These are phyloP conservation scores for Ceratobasidium sp. DNA, from an alignment of 1,284 basidiomycete species.

Conservation along the genomic window DNA sequence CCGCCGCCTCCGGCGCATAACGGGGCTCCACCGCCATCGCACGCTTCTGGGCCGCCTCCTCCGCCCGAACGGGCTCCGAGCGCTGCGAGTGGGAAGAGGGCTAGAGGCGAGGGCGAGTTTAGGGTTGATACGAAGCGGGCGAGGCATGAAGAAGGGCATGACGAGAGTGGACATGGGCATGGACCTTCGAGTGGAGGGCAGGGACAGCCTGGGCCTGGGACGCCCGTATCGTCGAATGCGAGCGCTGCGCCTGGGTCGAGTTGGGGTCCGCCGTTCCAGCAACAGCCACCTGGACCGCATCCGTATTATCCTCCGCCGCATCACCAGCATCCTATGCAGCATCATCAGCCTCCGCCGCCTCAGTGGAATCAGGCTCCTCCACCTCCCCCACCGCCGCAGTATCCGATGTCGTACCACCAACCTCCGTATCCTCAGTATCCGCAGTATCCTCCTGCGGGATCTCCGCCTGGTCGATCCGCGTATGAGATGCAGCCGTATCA, in stretches of 20 bases:
- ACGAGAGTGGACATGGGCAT: background rate
- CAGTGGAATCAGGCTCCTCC: slow-evolving; percentile 45
- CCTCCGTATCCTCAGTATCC: slow-evolving; percentile 48
- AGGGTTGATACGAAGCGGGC: slow-evolving; percentile 35
- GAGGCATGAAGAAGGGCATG: slow-evolving; percentile 34
- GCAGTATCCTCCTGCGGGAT: slow-evolving; percentile 45
- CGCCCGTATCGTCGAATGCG: background rate
- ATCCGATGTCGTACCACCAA: slow-evolving; percentile 34
- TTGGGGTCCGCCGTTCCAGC: slow-evolving; percentile 43
- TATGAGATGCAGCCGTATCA: slow-evolving; percentile 45
- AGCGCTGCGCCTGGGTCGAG: slow-evolving; percentile 5
- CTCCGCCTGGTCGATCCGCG: slow-evolving; percentile 37
- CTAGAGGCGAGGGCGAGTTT: slow-evolving; percentile 46
- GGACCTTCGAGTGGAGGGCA: slow-evolving; percentile 18
- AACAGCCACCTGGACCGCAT: slow-evolving; percentile 45
- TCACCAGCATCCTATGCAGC: slow-evolving; percentile 48
- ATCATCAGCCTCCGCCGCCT: slow-evolving; percentile 47
- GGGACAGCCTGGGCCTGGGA: slow-evolving; percentile 15
- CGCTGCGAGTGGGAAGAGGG: slow-evolving; percentile 52
- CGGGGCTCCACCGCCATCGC: background rate
- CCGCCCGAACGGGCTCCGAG: slow-evolving; percentile 50
- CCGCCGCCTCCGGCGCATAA: slow-evolving; percentile 44
- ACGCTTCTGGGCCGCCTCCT: slow-evolving; percentile 50
- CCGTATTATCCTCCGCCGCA: slow-evolving; percentile 44
- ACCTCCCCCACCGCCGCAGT: slow-evolving; percentile 44